Evolutionary conservation across 139 green algal genomes (phyloP).

Genomic region (Micromonas commoda): DNA sequence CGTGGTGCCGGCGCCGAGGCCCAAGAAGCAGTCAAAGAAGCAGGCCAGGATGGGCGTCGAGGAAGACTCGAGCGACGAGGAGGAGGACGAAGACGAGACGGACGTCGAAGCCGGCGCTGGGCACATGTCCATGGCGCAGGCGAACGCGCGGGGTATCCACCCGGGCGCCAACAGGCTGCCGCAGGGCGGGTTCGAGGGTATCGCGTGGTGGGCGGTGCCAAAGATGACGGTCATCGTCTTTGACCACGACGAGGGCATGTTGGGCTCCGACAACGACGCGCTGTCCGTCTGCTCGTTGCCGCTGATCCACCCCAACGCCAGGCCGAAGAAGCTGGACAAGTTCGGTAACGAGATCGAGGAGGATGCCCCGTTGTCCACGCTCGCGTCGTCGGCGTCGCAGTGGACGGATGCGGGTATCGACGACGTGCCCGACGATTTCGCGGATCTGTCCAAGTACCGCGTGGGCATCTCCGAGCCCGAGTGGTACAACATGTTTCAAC

Average conservation of each 20-base stretch:
- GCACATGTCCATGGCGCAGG: neutral
- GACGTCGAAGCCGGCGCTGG: neutral
- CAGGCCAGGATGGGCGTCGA: neutral
- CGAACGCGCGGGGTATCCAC: neutral
- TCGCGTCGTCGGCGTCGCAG: neutral
- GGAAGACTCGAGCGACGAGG: neutral
- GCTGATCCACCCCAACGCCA: neutral
- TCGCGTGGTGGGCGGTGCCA: conserved; percentile 17
- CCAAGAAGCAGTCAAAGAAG: neutral
- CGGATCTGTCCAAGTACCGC: neutral
- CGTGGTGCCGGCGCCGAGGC: neutral
- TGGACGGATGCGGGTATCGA: neutral
- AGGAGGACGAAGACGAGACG: neutral
- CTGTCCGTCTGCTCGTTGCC: conserved; percentile 5
- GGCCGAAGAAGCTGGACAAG: neutral
- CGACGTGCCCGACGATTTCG: neutral
- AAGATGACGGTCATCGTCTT: conserved; percentile 18
- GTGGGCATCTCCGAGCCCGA: neutral
- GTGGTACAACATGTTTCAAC: conserved; percentile 4
- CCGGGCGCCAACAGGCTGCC: neutral
- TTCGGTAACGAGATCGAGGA: no score
- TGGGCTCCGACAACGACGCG: neutral
- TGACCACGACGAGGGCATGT: neutral
- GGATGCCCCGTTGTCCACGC: no score
- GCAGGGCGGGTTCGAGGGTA: conserved; percentile 7